These are phyloP conservation scores for Thraustotheca clavata DNA, from an alignment of 352 stramenopile species.

Conservation along the genomic window DNA sequence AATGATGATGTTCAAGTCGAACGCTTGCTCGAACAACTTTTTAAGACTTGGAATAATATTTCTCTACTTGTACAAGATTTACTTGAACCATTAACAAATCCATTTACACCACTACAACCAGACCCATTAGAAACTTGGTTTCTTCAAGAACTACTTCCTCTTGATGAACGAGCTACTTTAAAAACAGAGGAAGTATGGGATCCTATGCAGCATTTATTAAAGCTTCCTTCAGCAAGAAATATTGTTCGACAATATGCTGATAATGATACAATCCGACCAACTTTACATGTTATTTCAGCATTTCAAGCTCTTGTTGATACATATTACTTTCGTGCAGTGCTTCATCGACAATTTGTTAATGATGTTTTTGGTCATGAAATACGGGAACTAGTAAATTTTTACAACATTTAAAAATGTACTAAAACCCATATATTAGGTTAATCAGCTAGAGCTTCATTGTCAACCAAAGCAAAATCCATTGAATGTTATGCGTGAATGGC, in stretches of 20 bases:
- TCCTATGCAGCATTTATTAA: background rate
- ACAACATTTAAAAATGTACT: background rate
- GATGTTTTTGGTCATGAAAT: slow-evolving; percentile 6
- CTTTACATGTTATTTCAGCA: background rate
- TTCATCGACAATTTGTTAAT: background rate
- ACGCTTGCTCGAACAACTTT: background rate
- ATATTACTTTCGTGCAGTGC: background rate
- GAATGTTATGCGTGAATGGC: slow-evolving; percentile 7
- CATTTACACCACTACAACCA: background rate
- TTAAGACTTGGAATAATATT: background rate
- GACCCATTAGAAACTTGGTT: slow-evolving; percentile 10
- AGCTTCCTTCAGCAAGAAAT: background rate
- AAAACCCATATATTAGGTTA: background rate
- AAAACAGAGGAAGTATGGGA: background rate
- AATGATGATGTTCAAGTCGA: background rate
- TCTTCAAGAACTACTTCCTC: background rate
- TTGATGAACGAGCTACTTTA: background rate
- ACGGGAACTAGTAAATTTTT: slow-evolving; percentile 8
- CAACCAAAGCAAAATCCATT: background rate
- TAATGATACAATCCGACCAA: background rate
- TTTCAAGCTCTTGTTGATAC: background rate
- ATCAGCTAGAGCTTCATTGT: slow-evolving; percentile 14
- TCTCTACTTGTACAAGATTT: background rate
- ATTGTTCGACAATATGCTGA: background rate
- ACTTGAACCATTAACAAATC: slow-evolving; percentile 6